Percentiles rank a stretch among this genome's conserved stretches.
Conservation (phyloP, 805 yeast genomes). For the Candida michaelii region DNA sequence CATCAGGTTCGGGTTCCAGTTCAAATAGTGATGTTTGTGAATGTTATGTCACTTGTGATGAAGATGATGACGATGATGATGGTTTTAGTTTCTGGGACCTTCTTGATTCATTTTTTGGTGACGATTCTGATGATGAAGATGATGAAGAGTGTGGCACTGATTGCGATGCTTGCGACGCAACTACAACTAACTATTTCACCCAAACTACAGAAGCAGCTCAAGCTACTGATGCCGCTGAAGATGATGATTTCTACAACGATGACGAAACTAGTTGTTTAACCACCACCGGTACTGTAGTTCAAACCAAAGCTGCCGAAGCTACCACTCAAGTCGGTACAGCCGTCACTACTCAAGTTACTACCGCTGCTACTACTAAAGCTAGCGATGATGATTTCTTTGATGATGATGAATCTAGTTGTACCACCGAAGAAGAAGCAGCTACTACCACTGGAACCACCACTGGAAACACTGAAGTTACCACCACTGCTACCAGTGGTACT, state of each 20-base stretch:
- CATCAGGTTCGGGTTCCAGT: conserved; percentile 7
- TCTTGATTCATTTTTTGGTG: conserved; percentile 12
- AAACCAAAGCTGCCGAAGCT: too few relatives aligned
- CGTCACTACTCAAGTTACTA: too few relatives aligned
- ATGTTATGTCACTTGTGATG: conserved; percentile 17
- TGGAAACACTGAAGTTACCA: too few relatives aligned
- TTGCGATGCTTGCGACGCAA: conserved; percentile 17
- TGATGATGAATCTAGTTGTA: too few relatives aligned
- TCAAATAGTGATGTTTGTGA: conserved; percentile 8
- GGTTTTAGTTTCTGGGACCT: too few relatives aligned
- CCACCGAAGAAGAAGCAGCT: too few relatives aligned
- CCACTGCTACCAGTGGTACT: too few relatives aligned
- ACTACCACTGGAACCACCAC: too few relatives aligned
- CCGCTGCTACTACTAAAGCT: conserved; percentile 5
- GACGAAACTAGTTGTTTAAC: conserved; percentile 12
- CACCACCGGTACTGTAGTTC: neutral
- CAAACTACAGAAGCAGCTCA: conserved; percentile 10
- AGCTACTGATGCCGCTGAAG: conserved; percentile 6
- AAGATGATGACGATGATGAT: conserved; percentile 17
- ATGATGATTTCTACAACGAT: conserved; percentile 16
- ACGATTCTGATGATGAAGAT: conserved; percentile 13
- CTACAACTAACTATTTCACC: conserved; percentile 9
- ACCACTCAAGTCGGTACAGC: too few relatives aligned
- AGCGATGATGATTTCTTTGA: too few relatives aligned
- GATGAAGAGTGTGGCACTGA: conserved; percentile 19